Evolutionary conservation across 2,329 filamentous ascomycete genomes (phyloP).

Genomic region (Aspergillus udagawae): DNA sequence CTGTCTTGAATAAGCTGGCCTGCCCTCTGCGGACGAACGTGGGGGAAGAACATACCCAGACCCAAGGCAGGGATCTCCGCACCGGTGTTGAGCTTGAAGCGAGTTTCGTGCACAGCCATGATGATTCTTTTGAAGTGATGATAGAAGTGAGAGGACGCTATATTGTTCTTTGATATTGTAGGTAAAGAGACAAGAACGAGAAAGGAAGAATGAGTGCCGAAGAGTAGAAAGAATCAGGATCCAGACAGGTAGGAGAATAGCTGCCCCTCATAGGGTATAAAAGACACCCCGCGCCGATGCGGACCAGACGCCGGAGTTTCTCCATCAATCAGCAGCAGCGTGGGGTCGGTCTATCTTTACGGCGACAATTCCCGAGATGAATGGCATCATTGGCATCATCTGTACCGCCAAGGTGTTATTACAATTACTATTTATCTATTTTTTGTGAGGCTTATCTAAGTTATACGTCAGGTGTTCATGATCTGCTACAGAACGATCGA

Average conservation of each 20-base stretch:
- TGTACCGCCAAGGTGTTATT: not conserved
- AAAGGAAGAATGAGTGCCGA: not conserved
- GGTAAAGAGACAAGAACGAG: not conserved
- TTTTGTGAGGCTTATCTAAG: not conserved
- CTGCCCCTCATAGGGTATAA: not conserved
- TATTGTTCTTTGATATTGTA: not conserved
- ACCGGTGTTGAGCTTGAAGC: slow-evolving; percentile 63
- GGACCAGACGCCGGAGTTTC: slow-evolving; percentile 5
- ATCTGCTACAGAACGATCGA: not conserved
- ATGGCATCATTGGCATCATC: not conserved
- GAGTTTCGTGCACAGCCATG: slow-evolving; percentile 51
- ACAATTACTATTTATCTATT: not conserved
- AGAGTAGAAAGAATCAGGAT: not conserved
- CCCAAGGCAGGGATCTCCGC: slow-evolving; percentile 61
- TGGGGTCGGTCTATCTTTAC: not conserved
- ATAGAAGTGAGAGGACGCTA: not conserved
- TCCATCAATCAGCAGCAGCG: slow-evolving; percentile 19
- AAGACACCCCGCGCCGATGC: not conserved
- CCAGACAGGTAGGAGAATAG: not conserved
- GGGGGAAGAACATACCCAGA: slow-evolving; percentile 46
- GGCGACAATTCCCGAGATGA: not conserved
- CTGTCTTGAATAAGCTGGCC: slow-evolving; percentile 30
- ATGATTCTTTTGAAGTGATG: slow-evolving; percentile 15
- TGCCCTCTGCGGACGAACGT: not conserved
- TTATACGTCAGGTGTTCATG: not conserved